Conservation (phyloP, 2,329 filamentous ascomycete species). For the Penicillium sp. region DNA sequence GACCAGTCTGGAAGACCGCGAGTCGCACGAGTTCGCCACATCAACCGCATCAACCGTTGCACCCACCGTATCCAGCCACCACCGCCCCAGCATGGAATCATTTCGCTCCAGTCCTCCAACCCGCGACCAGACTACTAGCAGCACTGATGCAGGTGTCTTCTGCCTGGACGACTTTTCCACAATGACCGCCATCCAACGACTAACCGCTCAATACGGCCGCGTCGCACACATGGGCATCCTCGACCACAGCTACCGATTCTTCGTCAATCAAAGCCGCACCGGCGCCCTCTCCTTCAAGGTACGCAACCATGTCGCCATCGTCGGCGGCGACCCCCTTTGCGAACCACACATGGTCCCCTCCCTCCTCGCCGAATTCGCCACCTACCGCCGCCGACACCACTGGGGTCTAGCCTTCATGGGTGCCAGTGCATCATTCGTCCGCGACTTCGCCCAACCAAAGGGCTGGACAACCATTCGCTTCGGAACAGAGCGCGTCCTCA, state of each 20-base stretch:
- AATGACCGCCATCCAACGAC: conserved; percentile 37
- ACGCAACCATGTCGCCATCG: conserved; percentile 45
- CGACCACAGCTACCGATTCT: conserved; percentile 50
- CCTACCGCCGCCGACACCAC: conserved; percentile 38
- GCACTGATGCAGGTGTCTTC: conserved; percentile 29
- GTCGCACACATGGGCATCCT: conserved; percentile 54
- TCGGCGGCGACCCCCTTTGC: conserved; percentile 51
- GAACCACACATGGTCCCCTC: conserved; percentile 29
- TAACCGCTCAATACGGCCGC: conserved; percentile 44
- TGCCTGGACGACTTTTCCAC: conserved; percentile 42
- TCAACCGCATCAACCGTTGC: conserved; percentile 5
- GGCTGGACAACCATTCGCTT: conserved; percentile 48
- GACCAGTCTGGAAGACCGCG: conserved; percentile 25
- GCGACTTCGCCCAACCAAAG: conserved; percentile 34
- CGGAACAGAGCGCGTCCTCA: conserved; percentile 48
- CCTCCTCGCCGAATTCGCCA: conserved; percentile 45
- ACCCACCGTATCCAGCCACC: background rate
- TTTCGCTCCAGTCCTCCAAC: background rate
- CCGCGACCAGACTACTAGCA: background rate
- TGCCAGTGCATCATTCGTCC: conserved; percentile 41
- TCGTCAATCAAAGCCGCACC: conserved; percentile 43
- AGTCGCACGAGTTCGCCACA: background rate
- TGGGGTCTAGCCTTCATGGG: conserved; percentile 48
- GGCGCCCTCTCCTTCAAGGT: conserved; percentile 50
- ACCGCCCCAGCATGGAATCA: conserved; percentile 5